Conservation (phyloP, 2,329 filamentous ascomycete species). For the Aspergillus intermedius region DNA sequence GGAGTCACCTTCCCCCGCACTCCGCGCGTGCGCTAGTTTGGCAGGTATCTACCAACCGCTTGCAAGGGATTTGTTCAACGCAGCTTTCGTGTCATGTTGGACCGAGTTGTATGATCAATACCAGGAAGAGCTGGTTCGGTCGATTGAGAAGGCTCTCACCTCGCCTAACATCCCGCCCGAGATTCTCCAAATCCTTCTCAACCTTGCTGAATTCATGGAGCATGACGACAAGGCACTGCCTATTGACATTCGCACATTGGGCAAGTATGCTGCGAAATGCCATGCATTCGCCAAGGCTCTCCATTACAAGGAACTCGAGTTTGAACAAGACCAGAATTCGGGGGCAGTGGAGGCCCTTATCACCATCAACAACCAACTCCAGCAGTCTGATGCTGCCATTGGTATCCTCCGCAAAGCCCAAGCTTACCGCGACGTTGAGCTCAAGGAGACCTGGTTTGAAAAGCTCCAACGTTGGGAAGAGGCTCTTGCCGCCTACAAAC, state of each 20-base stretch:
- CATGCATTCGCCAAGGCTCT: constrained; percentile 97
- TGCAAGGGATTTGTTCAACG: constrained; percentile 93
- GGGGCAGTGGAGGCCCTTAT: constrained; percentile 95
- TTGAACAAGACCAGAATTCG: constrained; percentile 93
- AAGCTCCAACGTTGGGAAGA: constrained; percentile 98
- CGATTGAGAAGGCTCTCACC: constrained; percentile 91
- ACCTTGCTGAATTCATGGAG: constrained; percentile 99
- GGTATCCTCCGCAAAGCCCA: constrained; percentile 95
- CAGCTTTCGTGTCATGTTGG: constrained; percentile 98
- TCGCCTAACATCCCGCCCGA: constrained; percentile 95
- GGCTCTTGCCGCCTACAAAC: constrained; percentile 83
- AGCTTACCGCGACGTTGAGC: constrained; percentile 87
- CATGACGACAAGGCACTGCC: constrained; percentile 97
- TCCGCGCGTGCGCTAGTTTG: constrained; percentile 85
- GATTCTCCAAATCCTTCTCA: constrained; percentile 85
- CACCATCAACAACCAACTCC: constrained; percentile 97
- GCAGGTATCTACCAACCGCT: constrained; percentile 88
- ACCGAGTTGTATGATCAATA: constrained; percentile 95
- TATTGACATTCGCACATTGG: constrained; percentile 91
- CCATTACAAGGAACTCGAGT: constrained; percentile 98
- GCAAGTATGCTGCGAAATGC: constrained; percentile 90
- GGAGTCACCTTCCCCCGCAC: constrained; percentile 91
- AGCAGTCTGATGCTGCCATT: constrained; percentile 97
- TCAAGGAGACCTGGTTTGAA: constrained; percentile 98
- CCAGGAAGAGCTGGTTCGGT: constrained; percentile 90